These are phyloP conservation scores for Hypoxylon intermedium DNA, from an alignment of 495 filamentous ascomycete species.

Conservation along the genomic window DNA sequence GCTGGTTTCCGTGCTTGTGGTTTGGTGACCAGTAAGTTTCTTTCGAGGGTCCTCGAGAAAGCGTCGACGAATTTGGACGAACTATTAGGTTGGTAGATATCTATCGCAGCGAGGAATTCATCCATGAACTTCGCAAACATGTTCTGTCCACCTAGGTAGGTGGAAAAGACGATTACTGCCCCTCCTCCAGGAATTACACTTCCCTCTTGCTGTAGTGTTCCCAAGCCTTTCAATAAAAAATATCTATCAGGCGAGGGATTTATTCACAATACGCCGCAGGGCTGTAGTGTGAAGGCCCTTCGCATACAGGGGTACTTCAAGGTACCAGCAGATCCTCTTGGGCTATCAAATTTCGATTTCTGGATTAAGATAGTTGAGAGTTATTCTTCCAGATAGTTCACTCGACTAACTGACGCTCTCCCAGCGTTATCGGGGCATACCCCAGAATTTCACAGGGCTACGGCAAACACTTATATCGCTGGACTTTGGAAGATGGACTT, in stretches of 20 bases:
- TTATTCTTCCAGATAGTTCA: conserved; percentile 33
- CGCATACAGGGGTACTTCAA: conserved; percentile 19
- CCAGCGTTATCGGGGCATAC: conserved; percentile 38
- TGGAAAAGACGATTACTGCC: conserved; percentile 20
- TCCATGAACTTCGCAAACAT: conserved; percentile 29
- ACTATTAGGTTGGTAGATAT: conserved; percentile 31
- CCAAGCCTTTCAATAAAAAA: conserved; percentile 9
- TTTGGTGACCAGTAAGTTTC: conserved; percentile 39
- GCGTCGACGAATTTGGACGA: conserved; percentile 35
- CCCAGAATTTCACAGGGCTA: conserved; percentile 30
- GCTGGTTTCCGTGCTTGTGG: conserved; percentile 42
- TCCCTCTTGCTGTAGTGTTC: conserved; percentile 2
- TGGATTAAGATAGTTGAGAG: conserved; percentile 35
- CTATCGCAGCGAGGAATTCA: conserved; percentile 37
- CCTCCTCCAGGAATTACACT: conserved; percentile 11
- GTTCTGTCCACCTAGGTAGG: conserved; percentile 2
- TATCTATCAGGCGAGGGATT: not conserved
- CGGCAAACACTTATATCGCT: conserved; percentile 36
- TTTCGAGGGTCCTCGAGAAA: conserved; percentile 37
- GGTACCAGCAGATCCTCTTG: conserved; percentile 15
- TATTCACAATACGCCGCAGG: conserved; percentile 11
- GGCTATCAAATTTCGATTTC: conserved; percentile 34
- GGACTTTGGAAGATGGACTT: conserved; percentile 37
- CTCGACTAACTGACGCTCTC: conserved; percentile 28
- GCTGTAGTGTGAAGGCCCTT: conserved; percentile 15